Evolutionary conservation across 2,329 filamentous ascomycete genomes (phyloP), one percentile per base, ranked within the genome.

Genomic region (Clonostachys sp.): DNA sequence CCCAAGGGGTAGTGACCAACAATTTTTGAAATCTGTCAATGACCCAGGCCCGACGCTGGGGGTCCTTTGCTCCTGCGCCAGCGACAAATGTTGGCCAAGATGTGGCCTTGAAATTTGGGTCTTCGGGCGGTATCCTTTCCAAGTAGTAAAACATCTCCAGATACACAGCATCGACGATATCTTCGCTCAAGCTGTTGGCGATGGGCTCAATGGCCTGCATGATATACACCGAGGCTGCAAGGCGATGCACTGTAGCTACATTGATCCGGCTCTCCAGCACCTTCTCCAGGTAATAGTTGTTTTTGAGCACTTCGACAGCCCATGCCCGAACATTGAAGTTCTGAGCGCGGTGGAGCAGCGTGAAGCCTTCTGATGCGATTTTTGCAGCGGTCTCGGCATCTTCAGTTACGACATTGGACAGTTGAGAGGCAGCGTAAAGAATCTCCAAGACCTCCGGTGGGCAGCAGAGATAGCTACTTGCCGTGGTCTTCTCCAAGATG

Each of bases 71-170:
- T 46, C 78, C 75, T 0, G 77, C 77, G 2, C 77, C 78, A 6
- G 73, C 75, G 6, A 82, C 67, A 46, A 83, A 82, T 0, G 77
- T 72, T 0, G 78, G 75, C 77, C 77, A 82, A 1, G 73, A 71
- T 5, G 76, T 78, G 0, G 74, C 77, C 53, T 81, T 82, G 62
- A 80, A 73, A 17, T 80, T 70, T 2, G 68, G 65, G 42, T 81
- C 75, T 3, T 72, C 64, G 9, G 72, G 66, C 1, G 71, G 69
- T 3, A 83, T 71, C 38, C 61, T 63, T 0, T 70, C 68, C 5
- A 81, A 61, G 24, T 78, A 71, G 4, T 67, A 48, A 7, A 78
- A 65, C 2, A 79, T 64, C 20, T 78, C 73, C 3, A 64, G 51
- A 13, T 71, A 70, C 4, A 81, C 59, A 2, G 55, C 48, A 5